These are phyloP conservation scores for Incumbomyces lentus DNA, from an alignment of 2,329 filamentous ascomycete genomes.

Conservation along the genomic window DNA sequence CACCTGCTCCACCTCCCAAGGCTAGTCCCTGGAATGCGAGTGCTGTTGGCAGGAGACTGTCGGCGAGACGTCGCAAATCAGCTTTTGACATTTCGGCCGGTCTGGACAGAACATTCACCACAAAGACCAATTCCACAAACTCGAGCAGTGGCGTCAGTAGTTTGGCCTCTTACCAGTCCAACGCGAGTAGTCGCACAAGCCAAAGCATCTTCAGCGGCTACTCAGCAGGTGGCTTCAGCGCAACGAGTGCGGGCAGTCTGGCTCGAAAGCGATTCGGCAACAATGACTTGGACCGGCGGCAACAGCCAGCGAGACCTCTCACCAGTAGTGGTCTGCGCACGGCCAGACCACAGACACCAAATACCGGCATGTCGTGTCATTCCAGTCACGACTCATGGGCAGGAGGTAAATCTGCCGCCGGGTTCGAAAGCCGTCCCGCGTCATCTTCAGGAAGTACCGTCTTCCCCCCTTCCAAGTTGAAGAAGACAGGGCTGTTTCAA, in stretches of 20 bases:
- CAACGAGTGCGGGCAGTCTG: constrained; percentile 88
- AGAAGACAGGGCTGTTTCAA: constrained; percentile 85
- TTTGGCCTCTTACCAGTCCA: constrained; percentile 52
- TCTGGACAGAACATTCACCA: constrained; percentile 72
- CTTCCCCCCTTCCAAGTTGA: constrained; percentile 61
- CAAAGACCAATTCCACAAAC: constrained; percentile 73
- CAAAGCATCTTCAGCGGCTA: constrained; percentile 87
- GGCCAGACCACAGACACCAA: constrained; percentile 42
- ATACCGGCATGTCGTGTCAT: constrained; percentile 79
- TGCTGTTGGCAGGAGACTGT: constrained; percentile 27
- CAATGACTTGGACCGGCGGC: constrained; percentile 10
- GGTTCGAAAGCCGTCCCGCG: constrained; percentile 37
- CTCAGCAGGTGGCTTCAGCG: constrained; percentile 83
- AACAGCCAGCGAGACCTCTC: constrained; percentile 30
- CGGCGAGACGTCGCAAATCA: constrained; percentile 33
- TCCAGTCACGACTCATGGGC: constrained; percentile 64
- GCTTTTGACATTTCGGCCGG: constrained; percentile 66
- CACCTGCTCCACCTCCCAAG: constrained; percentile 54
- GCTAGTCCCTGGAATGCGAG: constrained; percentile 25
- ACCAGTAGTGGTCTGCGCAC: constrained; percentile 31
- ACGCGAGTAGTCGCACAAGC: constrained; percentile 66
- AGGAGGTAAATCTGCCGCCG: constrained; percentile 54
- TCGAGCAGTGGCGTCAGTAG: constrained; percentile 64
- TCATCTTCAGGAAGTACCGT: constrained; percentile 51
- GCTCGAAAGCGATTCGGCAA: constrained; percentile 51